A percentile compares a stretch with the other conserved stretches of the same genome.
Conservation (phyloP, 768 basidiomycete genomes). For the Lyophyllum atratum region DNA sequence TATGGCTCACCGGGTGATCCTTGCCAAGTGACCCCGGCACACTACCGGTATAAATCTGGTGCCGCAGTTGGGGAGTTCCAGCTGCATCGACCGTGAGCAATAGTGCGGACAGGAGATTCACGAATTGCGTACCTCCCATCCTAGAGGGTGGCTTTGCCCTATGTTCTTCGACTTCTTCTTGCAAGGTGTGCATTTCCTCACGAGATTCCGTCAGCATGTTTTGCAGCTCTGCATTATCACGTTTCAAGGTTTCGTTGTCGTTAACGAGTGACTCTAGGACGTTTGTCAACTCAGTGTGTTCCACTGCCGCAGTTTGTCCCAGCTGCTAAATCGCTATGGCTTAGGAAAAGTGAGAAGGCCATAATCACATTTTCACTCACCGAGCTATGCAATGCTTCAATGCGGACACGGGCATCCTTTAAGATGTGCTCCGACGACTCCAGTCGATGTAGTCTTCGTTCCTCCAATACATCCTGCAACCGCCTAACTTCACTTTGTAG, state of each 20-base stretch:
- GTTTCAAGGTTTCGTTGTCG: slow-evolving; percentile 81
- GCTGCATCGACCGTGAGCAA: slow-evolving; percentile 22
- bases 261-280: slow-evolving; percentile 85
- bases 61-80: slow-evolving; percentile 42
- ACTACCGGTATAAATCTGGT: slow-evolving; percentile 42
- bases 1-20: slow-evolving; percentile 30
- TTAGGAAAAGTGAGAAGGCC: slow-evolving; percentile 16
- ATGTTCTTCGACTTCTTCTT: slow-evolving; percentile 78
- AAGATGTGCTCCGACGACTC: slow-evolving; percentile 70
- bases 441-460: slow-evolving; percentile 56
- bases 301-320: slow-evolving; percentile 40
- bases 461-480: slow-evolving; percentile 64
- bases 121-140: slow-evolving; percentile 41
- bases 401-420: slow-evolving; percentile 61
- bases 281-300: slow-evolving; percentile 61
- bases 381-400: slow-evolving; percentile 61
- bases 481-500: slow-evolving; percentile 66
- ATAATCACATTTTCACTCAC: slow-evolving; percentile 31
- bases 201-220: slow-evolving; percentile 71
- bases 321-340: slow-evolving; percentile 34
- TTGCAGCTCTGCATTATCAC: slow-evolving; percentile 80
- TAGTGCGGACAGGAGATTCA: background rate
- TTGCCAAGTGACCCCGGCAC: slow-evolving; percentile 43
- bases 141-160: slow-evolving; percentile 47
- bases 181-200: slow-evolving; percentile 70